Conservation (phyloP, 75 land plant species). For the Cunninghamia lanceolata region DNA sequence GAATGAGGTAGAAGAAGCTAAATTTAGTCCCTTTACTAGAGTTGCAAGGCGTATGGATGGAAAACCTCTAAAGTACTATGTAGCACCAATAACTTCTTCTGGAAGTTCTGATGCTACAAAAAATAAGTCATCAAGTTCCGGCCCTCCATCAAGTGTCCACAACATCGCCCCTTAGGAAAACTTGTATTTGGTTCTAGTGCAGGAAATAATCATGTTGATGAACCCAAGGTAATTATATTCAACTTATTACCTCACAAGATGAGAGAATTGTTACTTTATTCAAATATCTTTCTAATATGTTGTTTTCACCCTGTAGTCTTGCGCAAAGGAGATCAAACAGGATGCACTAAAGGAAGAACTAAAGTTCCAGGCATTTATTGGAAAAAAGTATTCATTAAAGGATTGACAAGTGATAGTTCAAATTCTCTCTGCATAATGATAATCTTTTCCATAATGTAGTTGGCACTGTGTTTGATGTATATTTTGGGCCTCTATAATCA, state of each 20-base stretch:
- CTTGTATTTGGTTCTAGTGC: conserved; percentile 82
- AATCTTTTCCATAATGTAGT: neutral
- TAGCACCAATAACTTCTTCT: conserved; percentile 13
- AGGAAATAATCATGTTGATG: conserved; percentile 35
- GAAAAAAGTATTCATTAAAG: conserved; percentile 67
- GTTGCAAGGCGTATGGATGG: conserved; percentile 80
- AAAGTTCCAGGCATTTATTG: conserved; percentile 69
- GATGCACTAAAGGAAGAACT: conserved; percentile 48
- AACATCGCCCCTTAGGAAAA: conserved; percentile 52
- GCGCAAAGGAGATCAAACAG: conserved; percentile 34
- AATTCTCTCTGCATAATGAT: neutral
- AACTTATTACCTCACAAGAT: neutral
- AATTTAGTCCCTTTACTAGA: conserved; percentile 74
- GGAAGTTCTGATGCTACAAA: conserved; percentile 3
- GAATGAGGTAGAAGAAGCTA: conserved; percentile 40
- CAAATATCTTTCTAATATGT: neutral
- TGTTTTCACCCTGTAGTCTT: conserved; percentile 14
- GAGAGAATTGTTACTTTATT: too few species aligned
- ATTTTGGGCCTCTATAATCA: neutral
- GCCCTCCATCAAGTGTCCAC: conserved; percentile 13
- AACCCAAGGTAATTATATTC: conserved; percentile 48
- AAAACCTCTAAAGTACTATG: conserved; percentile 37
- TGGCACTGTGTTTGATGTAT: neutral
- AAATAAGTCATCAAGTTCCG: conserved; percentile 9
- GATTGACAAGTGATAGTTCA: conserved; percentile 23